phyloP scores from a whole-genome alignment of 2,329 filamentous ascomycete species.

The Trichoderma simmonsii region DNA sequence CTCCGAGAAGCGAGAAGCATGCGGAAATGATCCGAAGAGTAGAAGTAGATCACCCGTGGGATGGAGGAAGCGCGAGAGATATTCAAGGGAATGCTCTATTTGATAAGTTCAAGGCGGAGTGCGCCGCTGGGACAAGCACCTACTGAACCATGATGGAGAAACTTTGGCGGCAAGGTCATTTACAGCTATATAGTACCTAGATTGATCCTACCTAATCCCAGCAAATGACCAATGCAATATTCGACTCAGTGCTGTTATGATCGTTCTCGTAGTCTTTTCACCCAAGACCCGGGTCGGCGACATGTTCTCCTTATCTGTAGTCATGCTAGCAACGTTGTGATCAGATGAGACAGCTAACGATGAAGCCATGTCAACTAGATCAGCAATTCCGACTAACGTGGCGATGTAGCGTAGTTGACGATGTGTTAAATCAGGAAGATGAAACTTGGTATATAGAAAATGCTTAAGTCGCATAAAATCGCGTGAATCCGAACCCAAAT shows the following conservation, averaged over 20 bases:
- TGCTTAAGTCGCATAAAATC: background rate
- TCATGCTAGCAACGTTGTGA: background rate
- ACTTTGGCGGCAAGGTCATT: background rate
- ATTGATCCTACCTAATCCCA: background rate
- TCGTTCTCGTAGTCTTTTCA: background rate
- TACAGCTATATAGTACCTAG: background rate
- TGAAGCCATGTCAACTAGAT: background rate
- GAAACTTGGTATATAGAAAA: background rate
- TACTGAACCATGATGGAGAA: background rate
- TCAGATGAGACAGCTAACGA: background rate
- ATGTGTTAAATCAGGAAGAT: background rate
- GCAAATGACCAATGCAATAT: background rate
- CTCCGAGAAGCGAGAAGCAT: background rate
- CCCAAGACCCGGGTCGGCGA: background rate
- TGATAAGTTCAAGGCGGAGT: background rate
- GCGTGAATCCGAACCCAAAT: background rate
- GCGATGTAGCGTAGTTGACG: background rate
- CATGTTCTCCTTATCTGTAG: background rate
- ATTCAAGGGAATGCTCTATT: background rate
- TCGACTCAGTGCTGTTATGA: background rate
- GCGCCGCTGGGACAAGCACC: background rate
- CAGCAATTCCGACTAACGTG: background rate
- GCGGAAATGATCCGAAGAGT: background rate
- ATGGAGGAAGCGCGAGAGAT: background rate
- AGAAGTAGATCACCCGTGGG: conserved; percentile 6